Evolutionary conservation across 257 asterid genomes (phyloP).

Genomic region (Nicotiana attenuata): DNA sequence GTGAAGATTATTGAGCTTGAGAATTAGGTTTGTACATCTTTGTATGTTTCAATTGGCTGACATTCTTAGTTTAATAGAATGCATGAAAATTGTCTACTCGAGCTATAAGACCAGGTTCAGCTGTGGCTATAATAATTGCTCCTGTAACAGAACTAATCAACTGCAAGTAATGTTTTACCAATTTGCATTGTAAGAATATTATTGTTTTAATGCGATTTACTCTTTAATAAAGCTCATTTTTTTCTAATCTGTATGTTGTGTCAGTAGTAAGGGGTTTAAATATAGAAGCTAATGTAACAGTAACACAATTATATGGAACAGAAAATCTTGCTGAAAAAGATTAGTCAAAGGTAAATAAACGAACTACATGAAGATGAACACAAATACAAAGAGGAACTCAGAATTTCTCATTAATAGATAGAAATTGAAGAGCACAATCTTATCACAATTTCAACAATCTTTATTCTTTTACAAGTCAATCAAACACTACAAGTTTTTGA

Average conservation of each 20-base stretch:
- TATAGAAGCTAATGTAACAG: neutral
- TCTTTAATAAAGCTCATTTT: neutral
- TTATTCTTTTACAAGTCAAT: neutral
- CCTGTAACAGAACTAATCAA: neutral
- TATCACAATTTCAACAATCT: neutral
- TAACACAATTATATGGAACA: neutral
- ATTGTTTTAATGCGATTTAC: neutral
- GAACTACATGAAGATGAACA: neutral
- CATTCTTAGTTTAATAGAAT: neutral
- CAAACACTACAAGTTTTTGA: neutral
- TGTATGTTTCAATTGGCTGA: neutral
- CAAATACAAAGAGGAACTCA: neutral
- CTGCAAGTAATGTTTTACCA: neutral
- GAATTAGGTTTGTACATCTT: slow-evolving; percentile 30
- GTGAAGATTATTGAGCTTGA: slow-evolving; percentile 96
- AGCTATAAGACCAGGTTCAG: neutral
- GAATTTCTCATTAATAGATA: neutral
- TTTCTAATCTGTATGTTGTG: neutral
- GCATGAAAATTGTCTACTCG: neutral
- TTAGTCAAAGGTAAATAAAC: too few species aligned
- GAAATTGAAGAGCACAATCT: slow-evolving; percentile 1
- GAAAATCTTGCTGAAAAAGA: too few species aligned
- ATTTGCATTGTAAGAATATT: neutral
- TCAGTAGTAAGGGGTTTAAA: neutral
- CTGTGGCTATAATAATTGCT: neutral